Conservation (phyloP, 148 eudicot species). For the Vaccinium darrowii region DNA sequence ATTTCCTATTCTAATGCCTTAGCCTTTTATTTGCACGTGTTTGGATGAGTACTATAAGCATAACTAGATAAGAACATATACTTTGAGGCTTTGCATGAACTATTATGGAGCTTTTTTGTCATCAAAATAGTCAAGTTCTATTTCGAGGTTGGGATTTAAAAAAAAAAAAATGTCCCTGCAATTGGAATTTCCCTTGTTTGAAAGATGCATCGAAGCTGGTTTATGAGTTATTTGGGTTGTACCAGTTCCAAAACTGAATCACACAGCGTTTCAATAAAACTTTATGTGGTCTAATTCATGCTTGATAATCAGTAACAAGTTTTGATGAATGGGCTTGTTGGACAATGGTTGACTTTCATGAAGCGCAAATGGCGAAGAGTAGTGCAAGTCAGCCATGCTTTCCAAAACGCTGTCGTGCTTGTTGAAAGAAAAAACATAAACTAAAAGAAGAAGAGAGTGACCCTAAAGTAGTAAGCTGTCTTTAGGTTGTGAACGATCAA, state of each 20-base stretch:
- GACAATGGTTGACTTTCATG: neutral
- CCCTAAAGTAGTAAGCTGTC: neutral
- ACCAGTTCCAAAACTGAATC: neutral
- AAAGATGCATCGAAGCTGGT: slow-evolving; percentile 3
- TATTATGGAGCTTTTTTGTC: neutral
- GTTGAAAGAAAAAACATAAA: slow-evolving; percentile 10
- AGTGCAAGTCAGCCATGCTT: slow-evolving; percentile 6
- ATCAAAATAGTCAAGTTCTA: neutral
- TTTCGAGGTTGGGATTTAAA: neutral
- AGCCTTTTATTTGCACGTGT: neutral
- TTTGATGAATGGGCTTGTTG: neutral
- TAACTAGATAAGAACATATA: neutral
- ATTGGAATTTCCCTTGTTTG: neutral
- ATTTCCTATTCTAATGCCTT: neutral
- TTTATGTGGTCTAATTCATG: neutral
- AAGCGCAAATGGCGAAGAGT: neutral
- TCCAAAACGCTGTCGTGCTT: neutral
- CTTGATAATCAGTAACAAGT: neutral
- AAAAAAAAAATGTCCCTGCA: neutral
- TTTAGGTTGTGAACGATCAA: slow-evolving; percentile 14
- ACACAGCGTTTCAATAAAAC: neutral
- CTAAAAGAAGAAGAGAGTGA: slow-evolving; percentile 20
- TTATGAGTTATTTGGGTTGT: neutral
- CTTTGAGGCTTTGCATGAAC: neutral
- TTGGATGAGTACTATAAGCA: neutral